Conservation (phyloP, 2,329 filamentous ascomycete species). For the Fragosphaeria purpurea region DNA sequence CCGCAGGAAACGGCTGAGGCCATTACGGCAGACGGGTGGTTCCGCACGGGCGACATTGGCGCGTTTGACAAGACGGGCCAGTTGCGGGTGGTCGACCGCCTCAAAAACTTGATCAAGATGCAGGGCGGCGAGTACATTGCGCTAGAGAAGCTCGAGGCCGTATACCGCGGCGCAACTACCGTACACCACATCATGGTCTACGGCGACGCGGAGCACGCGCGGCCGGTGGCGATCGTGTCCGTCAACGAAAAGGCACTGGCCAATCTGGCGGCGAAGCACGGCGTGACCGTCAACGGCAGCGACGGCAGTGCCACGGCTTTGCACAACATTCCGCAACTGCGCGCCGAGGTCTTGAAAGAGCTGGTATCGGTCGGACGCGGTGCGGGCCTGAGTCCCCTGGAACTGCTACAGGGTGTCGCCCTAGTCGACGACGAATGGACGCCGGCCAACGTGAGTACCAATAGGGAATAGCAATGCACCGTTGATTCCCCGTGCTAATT, state of each 20-base stretch:
- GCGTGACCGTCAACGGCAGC: conserved; percentile 31
- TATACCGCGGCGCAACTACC: conserved; percentile 71
- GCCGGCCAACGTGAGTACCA: conserved; percentile 61
- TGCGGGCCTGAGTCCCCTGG: conserved; percentile 58
- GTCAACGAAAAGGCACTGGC: conserved; percentile 54
- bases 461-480: too few relatives aligned
- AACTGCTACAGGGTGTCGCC: conserved; percentile 67
- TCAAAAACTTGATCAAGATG: conserved; percentile 98
- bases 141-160: conserved; percentile 86
- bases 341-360: conserved; percentile 53
- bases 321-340: conserved; percentile 56
- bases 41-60: conserved; percentile 93
- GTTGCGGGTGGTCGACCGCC: conserved; percentile 80
- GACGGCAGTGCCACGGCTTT: conserved; percentile 33
- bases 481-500: conserved; percentile 14
- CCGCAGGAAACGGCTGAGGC: conserved; percentile 73
- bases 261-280: conserved; percentile 48
- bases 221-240: conserved; percentile 73
- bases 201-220: conserved; percentile 62
- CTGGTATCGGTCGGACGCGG: conserved; percentile 54
- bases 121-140: conserved; percentile 94
- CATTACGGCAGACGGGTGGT: conserved; percentile 81
- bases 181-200: conserved; percentile 84
- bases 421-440: conserved; percentile 83
- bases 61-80: conserved; percentile 74